Percentiles rank a stretch among this genome's conserved stretches.
Evolutionary conservation across 768 basidiomycete species (phyloP).

Genomic region (Lanmaoa pseudosensibilis): DNA sequence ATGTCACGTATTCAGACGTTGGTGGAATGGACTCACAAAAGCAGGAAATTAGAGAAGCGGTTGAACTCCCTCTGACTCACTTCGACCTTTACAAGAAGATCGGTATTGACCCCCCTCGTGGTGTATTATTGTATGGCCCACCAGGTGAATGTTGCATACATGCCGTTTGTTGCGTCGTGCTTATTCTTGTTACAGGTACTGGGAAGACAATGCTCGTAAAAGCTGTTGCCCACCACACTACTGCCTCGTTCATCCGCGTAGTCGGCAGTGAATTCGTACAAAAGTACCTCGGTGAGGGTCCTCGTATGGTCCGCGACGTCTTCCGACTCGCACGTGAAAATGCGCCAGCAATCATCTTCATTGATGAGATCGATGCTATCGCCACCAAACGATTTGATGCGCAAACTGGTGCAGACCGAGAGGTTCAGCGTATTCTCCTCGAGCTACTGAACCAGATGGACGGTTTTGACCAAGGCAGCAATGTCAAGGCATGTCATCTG

Average conservation of each 20-base stretch:
- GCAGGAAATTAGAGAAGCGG: constrained; percentile 98
- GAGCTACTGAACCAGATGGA: constrained; percentile 99
- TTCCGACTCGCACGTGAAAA: constrained; percentile 98
- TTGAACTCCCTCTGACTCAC: constrained; percentile 94
- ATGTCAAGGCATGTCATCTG: constrained; percentile 75
- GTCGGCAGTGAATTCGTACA: constrained; percentile 99
- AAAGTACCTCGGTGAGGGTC: constrained; percentile 98
- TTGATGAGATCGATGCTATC: constrained; percentile 98
- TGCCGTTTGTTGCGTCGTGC: not conserved
- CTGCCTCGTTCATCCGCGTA: constrained; percentile 96
- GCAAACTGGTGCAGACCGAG: constrained; percentile 97
- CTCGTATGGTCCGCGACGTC: constrained; percentile 99
- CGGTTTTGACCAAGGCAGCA: constrained; percentile 97
- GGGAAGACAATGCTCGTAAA: constrained; percentile 99
- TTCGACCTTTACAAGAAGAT: constrained; percentile 99
- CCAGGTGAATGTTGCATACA: constrained; percentile 59
- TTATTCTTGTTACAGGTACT: constrained; percentile 61
- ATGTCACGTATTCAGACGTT: constrained; percentile 90
- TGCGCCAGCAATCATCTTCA: constrained; percentile 97
- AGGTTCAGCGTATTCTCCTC: constrained; percentile 96
- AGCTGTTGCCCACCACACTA: constrained; percentile 98
- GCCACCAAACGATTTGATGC: constrained; percentile 99
- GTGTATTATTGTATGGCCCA: constrained; percentile 94
- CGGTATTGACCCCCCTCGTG: constrained; percentile 97
- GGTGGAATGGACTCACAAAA: constrained; percentile 98